phyloP scores from a whole-genome alignment of 2,329 filamentous ascomycete species.

The Trichoderma atrobrunneum region DNA sequence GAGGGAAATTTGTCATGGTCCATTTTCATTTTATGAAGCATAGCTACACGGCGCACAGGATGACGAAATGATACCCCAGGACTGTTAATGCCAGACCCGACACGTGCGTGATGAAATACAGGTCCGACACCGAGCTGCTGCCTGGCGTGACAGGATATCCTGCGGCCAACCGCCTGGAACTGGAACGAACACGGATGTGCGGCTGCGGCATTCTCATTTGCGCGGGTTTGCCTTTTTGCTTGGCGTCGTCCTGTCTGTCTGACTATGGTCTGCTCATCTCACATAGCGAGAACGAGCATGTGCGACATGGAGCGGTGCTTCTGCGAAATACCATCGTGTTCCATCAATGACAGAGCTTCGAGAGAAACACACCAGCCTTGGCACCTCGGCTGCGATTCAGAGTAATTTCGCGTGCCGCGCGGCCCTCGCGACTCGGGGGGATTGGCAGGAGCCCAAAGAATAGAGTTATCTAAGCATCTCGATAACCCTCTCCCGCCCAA shows the following conservation, averaged over 20 bases:
- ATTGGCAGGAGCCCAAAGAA: not conserved
- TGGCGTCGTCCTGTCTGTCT: not conserved
- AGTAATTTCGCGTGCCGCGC: slow-evolving; percentile 15
- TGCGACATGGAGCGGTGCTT: not conserved
- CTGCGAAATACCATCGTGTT: not conserved
- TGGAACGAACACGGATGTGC: not conserved
- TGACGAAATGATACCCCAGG: slow-evolving; percentile 19
- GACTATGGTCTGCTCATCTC: not conserved
- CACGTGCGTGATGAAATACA: slow-evolving; percentile 9
- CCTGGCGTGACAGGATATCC: slow-evolving; percentile 4
- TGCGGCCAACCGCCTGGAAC: not conserved
- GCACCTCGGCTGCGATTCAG: slow-evolving; percentile 13
- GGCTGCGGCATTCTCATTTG: not conserved
- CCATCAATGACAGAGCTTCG: not conserved
- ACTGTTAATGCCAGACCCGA: not conserved
- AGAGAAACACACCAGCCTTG: slow-evolving; percentile 14
- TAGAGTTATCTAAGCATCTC: slow-evolving; percentile 8
- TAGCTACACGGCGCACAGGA: slow-evolving; percentile 21
- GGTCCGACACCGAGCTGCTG: not conserved
- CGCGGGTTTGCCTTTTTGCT: not conserved
- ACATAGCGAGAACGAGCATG: not conserved
- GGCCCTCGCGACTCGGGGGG: not conserved
- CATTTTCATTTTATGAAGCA: slow-evolving; percentile 15
- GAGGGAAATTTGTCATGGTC: slow-evolving; percentile 7
- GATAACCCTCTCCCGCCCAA: not conserved